These are phyloP conservation scores for Monilinia vaccinii-corymbosi DNA, from an alignment of 2,329 filamentous ascomycete species.

Conservation along the genomic window DNA sequence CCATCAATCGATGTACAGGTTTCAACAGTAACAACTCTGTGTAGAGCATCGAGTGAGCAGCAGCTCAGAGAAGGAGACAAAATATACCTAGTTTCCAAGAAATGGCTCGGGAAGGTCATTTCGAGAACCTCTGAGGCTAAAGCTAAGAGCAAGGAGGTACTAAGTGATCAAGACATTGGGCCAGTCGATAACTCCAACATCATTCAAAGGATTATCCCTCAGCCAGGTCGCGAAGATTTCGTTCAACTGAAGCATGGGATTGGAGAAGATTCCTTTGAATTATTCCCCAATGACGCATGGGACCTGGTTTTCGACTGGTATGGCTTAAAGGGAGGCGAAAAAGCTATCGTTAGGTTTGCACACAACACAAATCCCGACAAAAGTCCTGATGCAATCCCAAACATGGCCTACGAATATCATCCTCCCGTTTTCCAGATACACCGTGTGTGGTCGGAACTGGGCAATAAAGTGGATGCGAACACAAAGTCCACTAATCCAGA, in stretches of 20 bases:
- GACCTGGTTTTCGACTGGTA: constrained; percentile 75
- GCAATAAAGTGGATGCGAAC: constrained; percentile 47
- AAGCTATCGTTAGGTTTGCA: constrained; percentile 64
- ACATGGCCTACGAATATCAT: constrained; percentile 73
- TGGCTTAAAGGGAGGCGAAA: constrained; percentile 59
- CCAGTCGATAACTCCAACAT: constrained; percentile 84
- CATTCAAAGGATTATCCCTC: constrained; percentile 50
- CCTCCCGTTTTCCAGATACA: constrained; percentile 80
- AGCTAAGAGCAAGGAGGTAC: constrained; percentile 48
- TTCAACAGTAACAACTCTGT: constrained; percentile 55
- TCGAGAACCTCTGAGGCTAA: constrained; percentile 53
- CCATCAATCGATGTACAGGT: constrained; percentile 62
- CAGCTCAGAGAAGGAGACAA: constrained; percentile 61
- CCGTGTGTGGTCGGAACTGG: constrained; percentile 59
- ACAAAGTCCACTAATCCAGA: constrained; percentile 52
- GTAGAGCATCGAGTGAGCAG: constrained; percentile 37
- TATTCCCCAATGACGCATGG: constrained; percentile 76
- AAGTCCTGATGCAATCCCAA: constrained; percentile 37
- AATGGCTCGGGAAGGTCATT: constrained; percentile 69
- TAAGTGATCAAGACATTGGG: constrained; percentile 49
- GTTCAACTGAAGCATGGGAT: constrained; percentile 64
- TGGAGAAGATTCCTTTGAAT: constrained; percentile 61
- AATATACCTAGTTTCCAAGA: constrained; percentile 68
- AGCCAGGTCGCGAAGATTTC: constrained; percentile 47
- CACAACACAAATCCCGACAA: constrained; percentile 63